Evolutionary conservation across 208 protist genomes (phyloP).

Genomic region (Acanthamoeba sp.): DNA sequence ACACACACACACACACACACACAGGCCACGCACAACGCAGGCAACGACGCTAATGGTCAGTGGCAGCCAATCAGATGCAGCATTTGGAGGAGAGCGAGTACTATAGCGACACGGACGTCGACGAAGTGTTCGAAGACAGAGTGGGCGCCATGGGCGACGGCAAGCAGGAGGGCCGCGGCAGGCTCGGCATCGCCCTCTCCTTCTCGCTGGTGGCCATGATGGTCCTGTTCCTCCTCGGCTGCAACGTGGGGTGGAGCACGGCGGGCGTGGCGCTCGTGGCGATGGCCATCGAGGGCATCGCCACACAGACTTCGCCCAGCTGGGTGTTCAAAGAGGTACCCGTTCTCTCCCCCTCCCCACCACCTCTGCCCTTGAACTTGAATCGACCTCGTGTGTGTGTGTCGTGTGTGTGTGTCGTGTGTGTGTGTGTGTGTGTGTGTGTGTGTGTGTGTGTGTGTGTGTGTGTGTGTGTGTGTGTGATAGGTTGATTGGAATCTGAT

Average conservation of each 20-base stretch:
- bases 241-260: slow-evolving; percentile 43
- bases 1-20: too few species aligned
- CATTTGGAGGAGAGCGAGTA: not conserved
- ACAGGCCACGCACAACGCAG: too few species aligned
- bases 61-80: not conserved
- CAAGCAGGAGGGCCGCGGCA: not conserved
- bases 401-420: not conserved
- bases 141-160: not conserved
- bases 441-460: not conserved
- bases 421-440: not conserved
- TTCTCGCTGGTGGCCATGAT: slow-evolving; percentile 11
- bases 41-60: too few species aligned
- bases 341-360: not conserved
- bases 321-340: slow-evolving; percentile 31
- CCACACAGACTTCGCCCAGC: slow-evolving; percentile 1
- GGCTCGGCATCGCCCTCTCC: not conserved
- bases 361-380: too few species aligned
- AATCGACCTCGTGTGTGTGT: not conserved
- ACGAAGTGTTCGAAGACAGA: slow-evolving; percentile 28
- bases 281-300: not conserved
- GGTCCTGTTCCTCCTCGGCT: not conserved
- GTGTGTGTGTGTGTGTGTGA: not conserved
- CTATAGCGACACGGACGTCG: not conserved
- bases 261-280: slow-evolving; percentile 25
- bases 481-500: slow-evolving; percentile 43